Evolutionary conservation across 2,329 filamentous ascomycete species (phyloP).

Genomic region (Cercospora brassicicola): DNA sequence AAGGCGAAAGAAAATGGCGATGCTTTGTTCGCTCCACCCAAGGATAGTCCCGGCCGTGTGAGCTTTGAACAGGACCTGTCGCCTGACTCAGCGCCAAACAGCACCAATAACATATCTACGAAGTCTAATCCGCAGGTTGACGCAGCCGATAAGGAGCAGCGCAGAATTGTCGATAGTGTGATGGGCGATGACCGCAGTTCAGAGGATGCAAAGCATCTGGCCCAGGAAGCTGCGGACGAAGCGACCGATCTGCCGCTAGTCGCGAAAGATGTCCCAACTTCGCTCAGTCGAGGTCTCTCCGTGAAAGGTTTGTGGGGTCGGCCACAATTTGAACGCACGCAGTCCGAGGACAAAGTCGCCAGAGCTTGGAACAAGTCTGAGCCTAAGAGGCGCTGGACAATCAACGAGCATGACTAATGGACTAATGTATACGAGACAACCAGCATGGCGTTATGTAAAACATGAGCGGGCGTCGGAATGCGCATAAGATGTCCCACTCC

Average conservation of each 20-base stretch:
- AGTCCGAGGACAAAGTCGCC: conserved; percentile 23
- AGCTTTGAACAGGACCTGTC: conserved; percentile 35
- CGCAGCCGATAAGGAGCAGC: conserved; percentile 6
- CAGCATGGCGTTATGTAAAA: neutral
- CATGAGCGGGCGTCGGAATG: neutral
- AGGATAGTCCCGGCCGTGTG: conserved; percentile 14
- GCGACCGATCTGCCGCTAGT: conserved; percentile 23
- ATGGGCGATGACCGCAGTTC: conserved; percentile 13
- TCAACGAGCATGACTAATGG: conserved; percentile 25
- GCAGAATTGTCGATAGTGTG: conserved; percentile 21
- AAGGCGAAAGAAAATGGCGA: conserved; percentile 27
- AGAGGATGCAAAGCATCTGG: conserved; percentile 12
- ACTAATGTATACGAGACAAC: conserved; percentile 5
- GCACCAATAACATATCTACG: neutral
- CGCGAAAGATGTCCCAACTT: conserved; percentile 23
- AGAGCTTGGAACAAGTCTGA: conserved; percentile 18
- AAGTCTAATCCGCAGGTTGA: conserved; percentile 3
- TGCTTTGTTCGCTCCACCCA: conserved; percentile 17
- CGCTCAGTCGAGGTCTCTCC: conserved; percentile 33
- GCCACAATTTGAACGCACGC: conserved; percentile 24
- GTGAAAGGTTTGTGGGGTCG: conserved; percentile 48
- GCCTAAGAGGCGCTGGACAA: conserved; percentile 29
- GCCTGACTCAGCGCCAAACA: conserved; percentile 32
- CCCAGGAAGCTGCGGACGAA: conserved; percentile 22
- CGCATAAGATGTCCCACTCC: neutral